phyloP scores from a whole-genome alignment of 140 eudicot species.

The Senecio squalidus region DNA sequence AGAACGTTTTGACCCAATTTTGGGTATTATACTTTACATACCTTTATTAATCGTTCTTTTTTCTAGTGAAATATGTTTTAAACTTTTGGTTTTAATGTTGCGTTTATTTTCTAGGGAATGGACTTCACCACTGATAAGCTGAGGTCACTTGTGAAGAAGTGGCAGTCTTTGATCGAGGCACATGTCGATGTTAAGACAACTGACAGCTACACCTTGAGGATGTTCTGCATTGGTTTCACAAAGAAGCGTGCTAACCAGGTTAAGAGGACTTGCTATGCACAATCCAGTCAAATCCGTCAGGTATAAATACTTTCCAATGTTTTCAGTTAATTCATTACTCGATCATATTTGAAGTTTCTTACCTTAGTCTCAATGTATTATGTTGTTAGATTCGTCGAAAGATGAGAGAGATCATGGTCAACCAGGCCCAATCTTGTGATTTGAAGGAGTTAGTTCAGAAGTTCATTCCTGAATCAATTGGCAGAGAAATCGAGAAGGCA shows the following conservation, averaged over 20 bases:
- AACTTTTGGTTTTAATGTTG: background rate
- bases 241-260: constrained; percentile 78
- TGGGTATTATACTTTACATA: constrained; percentile 36
- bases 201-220: constrained; percentile 49
- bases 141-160: constrained; percentile 72
- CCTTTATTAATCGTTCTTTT: no score
- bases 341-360: no score
- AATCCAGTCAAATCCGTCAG: constrained; percentile 77
- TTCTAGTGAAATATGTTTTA: no score
- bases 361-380: no score
- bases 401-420: constrained; percentile 85
- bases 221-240: constrained; percentile 81
- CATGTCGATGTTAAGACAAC: constrained; percentile 92
- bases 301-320: constrained; percentile 7
- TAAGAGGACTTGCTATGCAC: constrained; percentile 71
- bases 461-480: constrained; percentile 86
- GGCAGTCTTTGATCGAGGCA: constrained; percentile 81
- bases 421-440: constrained; percentile 68
- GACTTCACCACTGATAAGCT: constrained; percentile 74
- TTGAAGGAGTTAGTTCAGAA: constrained; percentile 77
- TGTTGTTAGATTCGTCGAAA: constrained; percentile 56
- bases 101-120: constrained; percentile 55
- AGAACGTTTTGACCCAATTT: constrained; percentile 74
- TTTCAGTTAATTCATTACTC: no score
- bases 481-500: constrained; percentile 83